These are phyloP conservation scores for Scheffersomyces lignosus DNA, from an alignment of 805 yeast genomes.

Conservation along the genomic window DNA sequence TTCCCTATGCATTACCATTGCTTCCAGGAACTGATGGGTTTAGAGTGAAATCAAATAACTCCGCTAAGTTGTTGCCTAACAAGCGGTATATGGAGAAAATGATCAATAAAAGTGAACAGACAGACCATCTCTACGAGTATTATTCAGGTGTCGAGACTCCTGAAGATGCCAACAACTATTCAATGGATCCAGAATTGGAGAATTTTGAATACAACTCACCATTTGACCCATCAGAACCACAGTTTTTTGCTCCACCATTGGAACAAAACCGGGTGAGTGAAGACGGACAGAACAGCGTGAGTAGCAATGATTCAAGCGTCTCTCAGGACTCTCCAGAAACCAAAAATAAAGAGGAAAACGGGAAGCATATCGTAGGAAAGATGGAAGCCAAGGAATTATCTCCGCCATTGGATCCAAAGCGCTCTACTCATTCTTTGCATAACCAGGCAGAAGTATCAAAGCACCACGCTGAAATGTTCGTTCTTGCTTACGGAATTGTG, in stretches of 20 bases:
- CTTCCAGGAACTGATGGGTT: conserved; percentile 81
- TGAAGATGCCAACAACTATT: conserved; percentile 51
- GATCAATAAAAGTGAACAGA: conserved; percentile 77
- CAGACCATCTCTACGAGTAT: conserved; percentile 90
- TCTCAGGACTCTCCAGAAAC: conserved; percentile 3
- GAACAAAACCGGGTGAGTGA: conserved; percentile 19
- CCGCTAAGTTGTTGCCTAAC: conserved; percentile 43
- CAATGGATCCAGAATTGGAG: conserved; percentile 46
- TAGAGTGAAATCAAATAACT: conserved; percentile 68
- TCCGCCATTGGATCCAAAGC: background rate
- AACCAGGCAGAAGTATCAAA: conserved; percentile 45
- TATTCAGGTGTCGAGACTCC: conserved; percentile 76
- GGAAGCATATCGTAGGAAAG: background rate
- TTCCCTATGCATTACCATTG: conserved; percentile 83
- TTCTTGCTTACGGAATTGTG: conserved; percentile 91
- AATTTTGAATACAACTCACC: conserved; percentile 47
- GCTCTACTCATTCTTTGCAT: background rate
- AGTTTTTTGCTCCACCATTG: conserved; percentile 63
- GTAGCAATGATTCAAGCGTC: conserved; percentile 4
- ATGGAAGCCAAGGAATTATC: background rate
- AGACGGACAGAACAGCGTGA: conserved; percentile 8
- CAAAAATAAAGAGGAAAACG: background rate
- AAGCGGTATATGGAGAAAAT: conserved; percentile 67
- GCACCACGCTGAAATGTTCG: conserved; percentile 82
- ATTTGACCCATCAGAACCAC: conserved; percentile 94